Evolutionary conservation across 139 green algal genomes (phyloP), one percentile per base, ranked within the genome.

Genomic region (Chlorella sp.): DNA sequence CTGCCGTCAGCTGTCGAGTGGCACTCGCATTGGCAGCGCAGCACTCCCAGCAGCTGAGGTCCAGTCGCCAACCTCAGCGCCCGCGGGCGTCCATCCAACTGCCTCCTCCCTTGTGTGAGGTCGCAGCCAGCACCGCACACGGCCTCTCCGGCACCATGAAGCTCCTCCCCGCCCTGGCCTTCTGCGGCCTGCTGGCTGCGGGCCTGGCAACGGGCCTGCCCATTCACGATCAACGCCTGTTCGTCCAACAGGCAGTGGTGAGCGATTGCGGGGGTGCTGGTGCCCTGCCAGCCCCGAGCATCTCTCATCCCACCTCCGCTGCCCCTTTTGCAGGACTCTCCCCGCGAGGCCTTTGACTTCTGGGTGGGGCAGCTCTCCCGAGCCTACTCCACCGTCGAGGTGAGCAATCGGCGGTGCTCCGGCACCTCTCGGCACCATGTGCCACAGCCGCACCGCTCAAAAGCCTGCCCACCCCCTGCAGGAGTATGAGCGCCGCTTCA

Each of bases 401-500:
- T 92, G 36, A 71, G 64, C 48, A 57, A 57, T 57, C 48, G 48
- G 7, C 7, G 48, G 48, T 9, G 48, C 48, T 57, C 48, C 48
- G 48, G 48, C 48, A 57, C 48, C 48, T 57, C 9, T 9, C 7
- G 48, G 48, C 48, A 57, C 48, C 48, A 57, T 57, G 48, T 9
- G 48, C 48, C 48, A 57, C 48, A 57, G 48, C 48, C 48, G 9
- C 48, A 16, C 48, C 48, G 48, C 48, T 57, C 48, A 57, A 57
- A 57, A 57, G 48, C 48, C 48, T 71, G 21, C 21, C 64, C 21
- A 26, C 11, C 64, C 64, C 19, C 15, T 66, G 89, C 93, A 95
- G 84, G 95, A 97, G 91, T 94, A 95, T 76, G 91, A 94, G 60
- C 76, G 34, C 18, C 89, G 94, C 40, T 96, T 98, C 71, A 66